These are phyloP conservation scores for Blastocystis sp. DNA, from an alignment of 352 stramenopile genomes.

Conservation along the genomic window DNA sequence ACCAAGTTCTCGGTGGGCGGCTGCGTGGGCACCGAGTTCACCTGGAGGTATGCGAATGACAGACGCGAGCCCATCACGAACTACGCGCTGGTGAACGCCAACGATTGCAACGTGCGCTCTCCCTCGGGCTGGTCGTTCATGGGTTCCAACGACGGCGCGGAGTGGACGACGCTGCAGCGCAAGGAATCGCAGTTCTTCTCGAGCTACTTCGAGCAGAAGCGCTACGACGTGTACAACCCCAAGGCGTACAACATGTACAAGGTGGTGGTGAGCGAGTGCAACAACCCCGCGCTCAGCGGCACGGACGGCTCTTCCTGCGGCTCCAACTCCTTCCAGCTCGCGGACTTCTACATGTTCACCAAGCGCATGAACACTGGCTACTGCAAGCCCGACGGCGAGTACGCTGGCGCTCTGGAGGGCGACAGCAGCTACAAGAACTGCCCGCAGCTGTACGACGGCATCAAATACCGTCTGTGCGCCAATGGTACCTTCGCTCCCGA, in stretches of 20 bases:
- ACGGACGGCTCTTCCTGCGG: background rate
- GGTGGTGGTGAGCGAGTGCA: constrained; percentile 40
- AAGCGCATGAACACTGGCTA: background rate
- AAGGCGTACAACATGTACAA: constrained; percentile 4
- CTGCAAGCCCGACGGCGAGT: constrained; percentile 33
- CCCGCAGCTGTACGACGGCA: background rate
- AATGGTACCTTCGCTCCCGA: constrained; percentile 3
- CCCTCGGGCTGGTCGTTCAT: constrained; percentile 14
- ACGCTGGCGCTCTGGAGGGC: background rate
- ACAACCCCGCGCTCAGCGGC: background rate
- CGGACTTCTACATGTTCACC: constrained; percentile 12
- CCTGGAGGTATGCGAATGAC: background rate
- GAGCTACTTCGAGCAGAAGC: background rate
- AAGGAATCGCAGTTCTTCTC: background rate
- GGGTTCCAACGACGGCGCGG: constrained; percentile 24
- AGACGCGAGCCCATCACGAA: constrained; percentile 39
- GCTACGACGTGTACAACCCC: background rate
- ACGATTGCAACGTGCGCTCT: background rate
- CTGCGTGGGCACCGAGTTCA: background rate
- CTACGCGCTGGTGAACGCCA: constrained; percentile 17
- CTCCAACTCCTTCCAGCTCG: background rate
- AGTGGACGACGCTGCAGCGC: background rate
- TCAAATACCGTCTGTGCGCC: background rate
- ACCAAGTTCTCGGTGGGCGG: background rate
- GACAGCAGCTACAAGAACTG: background rate